Percentiles rank a stretch among this genome's conserved stretches.
Conservation (phyloP, 345 rosid species). For the Pistacia atlantica region DNA sequence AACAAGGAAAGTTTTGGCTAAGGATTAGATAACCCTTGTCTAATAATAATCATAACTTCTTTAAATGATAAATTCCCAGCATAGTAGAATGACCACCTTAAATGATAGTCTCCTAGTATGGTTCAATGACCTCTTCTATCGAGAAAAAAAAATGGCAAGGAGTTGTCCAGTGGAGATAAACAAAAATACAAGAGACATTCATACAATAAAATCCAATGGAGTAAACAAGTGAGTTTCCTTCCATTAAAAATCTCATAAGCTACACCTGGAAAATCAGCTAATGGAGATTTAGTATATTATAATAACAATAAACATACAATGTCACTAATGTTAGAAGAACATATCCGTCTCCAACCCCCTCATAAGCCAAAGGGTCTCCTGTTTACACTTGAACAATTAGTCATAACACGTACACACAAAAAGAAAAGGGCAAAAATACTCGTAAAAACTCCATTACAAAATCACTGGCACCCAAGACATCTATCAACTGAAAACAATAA, state of each 20-base stretch:
- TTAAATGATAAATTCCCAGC: no score
- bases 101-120: no score
- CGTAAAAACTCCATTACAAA: not conserved
- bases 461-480: not conserved
- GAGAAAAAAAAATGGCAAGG: not conserved
- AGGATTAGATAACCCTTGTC: not conserved
- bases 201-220: not conserved
- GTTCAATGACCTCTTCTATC: no score
- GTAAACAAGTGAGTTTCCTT: not conserved
- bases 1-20: not conserved
- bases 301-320: not conserved
- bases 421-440: not conserved
- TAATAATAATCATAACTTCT: no score
- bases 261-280: not conserved
- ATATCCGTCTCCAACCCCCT: not conserved
- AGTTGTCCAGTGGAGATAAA: not conserved
- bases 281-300: no score
- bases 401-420: not conserved
- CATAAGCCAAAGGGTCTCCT: not conserved
- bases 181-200: not conserved
- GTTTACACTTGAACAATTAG: not conserved
- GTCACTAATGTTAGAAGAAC: not conserved
- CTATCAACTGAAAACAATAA: slow-evolving; percentile 8
- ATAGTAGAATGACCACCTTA: slow-evolving; percentile 18
- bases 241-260: not conserved